Conservation (phyloP, 2,329 filamentous ascomycete genomes). For the Cadophora sp. region DNA sequence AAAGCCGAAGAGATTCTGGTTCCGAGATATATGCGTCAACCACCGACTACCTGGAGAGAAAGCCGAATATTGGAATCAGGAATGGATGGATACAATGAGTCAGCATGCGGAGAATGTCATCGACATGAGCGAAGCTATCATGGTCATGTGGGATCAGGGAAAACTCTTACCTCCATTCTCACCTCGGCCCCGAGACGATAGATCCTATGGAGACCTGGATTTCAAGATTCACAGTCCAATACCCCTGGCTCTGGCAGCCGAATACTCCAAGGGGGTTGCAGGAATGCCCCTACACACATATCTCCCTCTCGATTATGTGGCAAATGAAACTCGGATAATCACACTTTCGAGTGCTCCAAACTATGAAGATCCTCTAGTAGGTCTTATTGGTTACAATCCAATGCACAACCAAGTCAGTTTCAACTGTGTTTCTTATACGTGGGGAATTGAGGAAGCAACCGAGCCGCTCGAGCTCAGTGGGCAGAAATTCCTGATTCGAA, state of each 20-base stretch:
- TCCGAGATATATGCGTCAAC: constrained; percentile 23
- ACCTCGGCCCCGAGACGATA: constrained; percentile 7
- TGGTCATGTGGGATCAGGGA: constrained; percentile 21
- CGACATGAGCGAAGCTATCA: constrained; percentile 26
- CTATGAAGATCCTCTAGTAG: constrained; percentile 20
- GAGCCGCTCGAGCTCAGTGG: constrained; percentile 21
- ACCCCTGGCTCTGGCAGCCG: constrained; percentile 7
- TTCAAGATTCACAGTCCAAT: constrained; percentile 18
- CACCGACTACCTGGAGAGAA: constrained; percentile 21
- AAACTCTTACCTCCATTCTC: constrained; percentile 15
- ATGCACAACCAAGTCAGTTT: constrained; percentile 22
- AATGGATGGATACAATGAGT: constrained; percentile 29
- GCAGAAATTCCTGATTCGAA: constrained; percentile 20
- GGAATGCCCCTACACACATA: constrained; percentile 17
- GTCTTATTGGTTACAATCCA: constrained; percentile 18
- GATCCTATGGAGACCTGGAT: neutral
- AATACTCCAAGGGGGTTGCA: neutral
- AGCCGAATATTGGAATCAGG: constrained; percentile 22
- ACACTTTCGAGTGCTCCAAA: constrained; percentile 16
- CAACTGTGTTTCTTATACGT: constrained; percentile 25
- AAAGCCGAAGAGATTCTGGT: constrained; percentile 19
- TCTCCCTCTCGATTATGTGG: constrained; percentile 24
- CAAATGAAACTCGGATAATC: constrained; percentile 21
- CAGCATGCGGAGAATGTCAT: constrained; percentile 15
- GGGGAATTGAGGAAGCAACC: constrained; percentile 25